Evolutionary conservation across 345 rosid genomes (phyloP).

Genomic region (Alliaria petiolata): DNA sequence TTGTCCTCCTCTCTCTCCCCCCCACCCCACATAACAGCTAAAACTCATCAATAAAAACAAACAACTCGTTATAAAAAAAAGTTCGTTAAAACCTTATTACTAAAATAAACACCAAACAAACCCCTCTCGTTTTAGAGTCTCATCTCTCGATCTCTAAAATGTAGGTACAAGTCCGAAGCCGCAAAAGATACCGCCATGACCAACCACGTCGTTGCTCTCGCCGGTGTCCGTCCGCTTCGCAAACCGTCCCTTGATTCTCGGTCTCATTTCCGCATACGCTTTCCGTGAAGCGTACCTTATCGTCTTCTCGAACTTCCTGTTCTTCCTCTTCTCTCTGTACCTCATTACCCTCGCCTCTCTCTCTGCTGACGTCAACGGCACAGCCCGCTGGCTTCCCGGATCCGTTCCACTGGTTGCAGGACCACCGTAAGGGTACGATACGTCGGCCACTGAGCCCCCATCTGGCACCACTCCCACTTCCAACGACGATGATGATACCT

Average conservation of each 20-base stretch:
- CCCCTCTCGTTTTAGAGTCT: background rate
- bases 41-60: constrained; percentile 8
- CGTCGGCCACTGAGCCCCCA: constrained; percentile 56
- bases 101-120: background rate
- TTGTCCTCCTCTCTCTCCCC: background rate
- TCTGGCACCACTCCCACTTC: constrained; percentile 97
- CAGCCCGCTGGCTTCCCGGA: constrained; percentile 42
- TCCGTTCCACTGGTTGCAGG: constrained; percentile 37
- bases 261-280: constrained; percentile 92
- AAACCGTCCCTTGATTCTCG: constrained; percentile 87
- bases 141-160: constrained; percentile 40
- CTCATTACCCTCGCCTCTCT: constrained; percentile 92
- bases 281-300: constrained; percentile 88
- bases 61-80: background rate
- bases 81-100: constrained; percentile 17
- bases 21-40: background rate
- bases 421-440: constrained; percentile 50
- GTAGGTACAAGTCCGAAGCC: constrained; percentile 86
- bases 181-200: constrained; percentile 38
- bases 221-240: constrained; percentile 60
- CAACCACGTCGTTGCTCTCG: constrained; percentile 33
- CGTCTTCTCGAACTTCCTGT: constrained; percentile 93
- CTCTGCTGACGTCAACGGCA: constrained; percentile 67
- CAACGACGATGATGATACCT: constrained; percentile 85
- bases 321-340: constrained; percentile 99